These are phyloP conservation scores for Filobasidium uniguttulatum DNA, from an alignment of 1,284 basidiomycete genomes.

Conservation along the genomic window DNA sequence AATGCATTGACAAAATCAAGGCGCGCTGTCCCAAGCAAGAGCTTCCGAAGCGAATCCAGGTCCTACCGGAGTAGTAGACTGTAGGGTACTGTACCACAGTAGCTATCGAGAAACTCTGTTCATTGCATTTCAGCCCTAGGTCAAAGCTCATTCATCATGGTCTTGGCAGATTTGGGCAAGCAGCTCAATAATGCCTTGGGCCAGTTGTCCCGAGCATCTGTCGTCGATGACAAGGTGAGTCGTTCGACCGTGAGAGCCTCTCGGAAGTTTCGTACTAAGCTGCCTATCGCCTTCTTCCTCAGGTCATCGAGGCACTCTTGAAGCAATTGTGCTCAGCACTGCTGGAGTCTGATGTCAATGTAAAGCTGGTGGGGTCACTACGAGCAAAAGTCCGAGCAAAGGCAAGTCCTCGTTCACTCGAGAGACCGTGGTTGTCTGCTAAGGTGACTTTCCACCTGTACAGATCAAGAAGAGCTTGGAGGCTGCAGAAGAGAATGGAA, in stretches of 20 bases:
- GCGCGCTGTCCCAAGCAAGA: no score
- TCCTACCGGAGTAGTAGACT: no score
- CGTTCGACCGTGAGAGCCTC: background rate
- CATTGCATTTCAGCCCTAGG: no score
- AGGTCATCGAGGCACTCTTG: slow-evolving; percentile 85
- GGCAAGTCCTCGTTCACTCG: slow-evolving; percentile 39
- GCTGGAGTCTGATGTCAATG: slow-evolving; percentile 94
- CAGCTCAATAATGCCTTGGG: slow-evolving; percentile 88
- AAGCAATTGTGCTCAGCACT: slow-evolving; percentile 92
- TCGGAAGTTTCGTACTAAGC: slow-evolving; percentile 10
- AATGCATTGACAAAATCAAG: no score
- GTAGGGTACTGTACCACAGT: no score
- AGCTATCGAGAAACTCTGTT: no score
- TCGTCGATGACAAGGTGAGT: slow-evolving; percentile 74
- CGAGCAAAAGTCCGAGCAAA: slow-evolving; percentile 81
- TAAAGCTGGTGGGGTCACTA: slow-evolving; percentile 79
- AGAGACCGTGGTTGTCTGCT: background rate
- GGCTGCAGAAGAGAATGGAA: slow-evolving; percentile 63
- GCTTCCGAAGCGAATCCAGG: no score
- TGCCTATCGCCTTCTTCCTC: slow-evolving; percentile 15
- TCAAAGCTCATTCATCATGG: slow-evolving; percentile 65
- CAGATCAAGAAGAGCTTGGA: slow-evolving; percentile 36
- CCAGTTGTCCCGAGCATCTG: slow-evolving; percentile 68
- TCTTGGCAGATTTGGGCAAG: slow-evolving; percentile 86
- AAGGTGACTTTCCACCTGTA: background rate